Percentiles rank a stretch among this genome's conserved stretches.
These are phyloP conservation scores for Ophiocordyceps camponoti-saundersi DNA, from an alignment of 2,329 filamentous ascomycete species.

Conservation along the genomic window DNA sequence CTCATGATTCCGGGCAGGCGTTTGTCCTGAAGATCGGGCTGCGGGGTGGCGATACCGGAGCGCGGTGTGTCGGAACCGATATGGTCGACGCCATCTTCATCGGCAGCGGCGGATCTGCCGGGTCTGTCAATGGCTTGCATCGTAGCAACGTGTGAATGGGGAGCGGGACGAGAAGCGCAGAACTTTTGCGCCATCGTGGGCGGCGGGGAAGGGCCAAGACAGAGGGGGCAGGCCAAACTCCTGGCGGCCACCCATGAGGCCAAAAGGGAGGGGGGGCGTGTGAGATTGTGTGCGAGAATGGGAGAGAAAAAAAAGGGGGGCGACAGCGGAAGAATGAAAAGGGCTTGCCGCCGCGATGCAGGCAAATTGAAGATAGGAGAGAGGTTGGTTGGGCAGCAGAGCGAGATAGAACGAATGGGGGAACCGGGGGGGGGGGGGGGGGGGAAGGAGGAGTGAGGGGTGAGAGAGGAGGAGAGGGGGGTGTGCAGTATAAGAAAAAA, in stretches of 20 bases:
- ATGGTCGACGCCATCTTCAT: conserved; percentile 59
- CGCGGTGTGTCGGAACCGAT: conserved; percentile 76
- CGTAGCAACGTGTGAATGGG: conserved; percentile 9
- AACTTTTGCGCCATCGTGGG: neutral
- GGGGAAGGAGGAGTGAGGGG: neutral
- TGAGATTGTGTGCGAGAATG: conserved; percentile 1
- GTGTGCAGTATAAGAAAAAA: too few relatives aligned
- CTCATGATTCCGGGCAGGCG: conserved; percentile 89
- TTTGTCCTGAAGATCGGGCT: conserved; percentile 87
- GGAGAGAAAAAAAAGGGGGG: neutral
- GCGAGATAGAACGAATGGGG: neutral
- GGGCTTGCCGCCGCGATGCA: neutral
- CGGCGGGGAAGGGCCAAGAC: neutral
- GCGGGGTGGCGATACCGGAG: conserved; percentile 81
- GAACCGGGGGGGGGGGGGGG: neutral
- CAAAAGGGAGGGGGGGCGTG: conserved; percentile 8
- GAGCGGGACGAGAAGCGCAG: conserved; percentile 6
- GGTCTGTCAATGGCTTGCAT: conserved; percentile 35
- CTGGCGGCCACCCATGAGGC: conserved; percentile 19
- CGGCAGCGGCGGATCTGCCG: conserved; percentile 36
- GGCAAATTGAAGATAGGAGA: neutral
- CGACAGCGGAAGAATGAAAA: neutral
- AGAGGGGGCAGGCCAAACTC: conserved; percentile 13
- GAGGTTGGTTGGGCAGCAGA: neutral
- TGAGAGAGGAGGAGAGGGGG: neutral